Base-by-base conservation (phyloP, 345 rosid genomes). In the Sisymbrium altissimum region DNA sequence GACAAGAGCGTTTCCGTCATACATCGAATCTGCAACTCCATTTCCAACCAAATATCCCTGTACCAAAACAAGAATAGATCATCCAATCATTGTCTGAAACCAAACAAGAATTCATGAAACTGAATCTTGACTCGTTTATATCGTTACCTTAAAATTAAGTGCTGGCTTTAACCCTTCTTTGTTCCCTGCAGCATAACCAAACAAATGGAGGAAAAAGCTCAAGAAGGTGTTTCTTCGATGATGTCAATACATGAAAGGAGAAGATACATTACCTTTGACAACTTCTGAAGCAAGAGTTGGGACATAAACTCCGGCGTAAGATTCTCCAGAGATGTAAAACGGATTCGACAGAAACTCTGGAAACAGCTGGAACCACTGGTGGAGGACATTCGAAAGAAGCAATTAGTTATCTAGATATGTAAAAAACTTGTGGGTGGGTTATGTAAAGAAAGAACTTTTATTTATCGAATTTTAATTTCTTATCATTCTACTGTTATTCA, bases 41-140 rank as follows among this genome's bases (percentile, higher is more conserved):
- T 94, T 94, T 12, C 98, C 98, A 27, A 94, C 88, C 85, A 94
- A 13, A 78, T 94, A 94, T 17, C 97, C 99, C 97, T 94, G 82
- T 56, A 49, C 57, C 52, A 15, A 15, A 21, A 53, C 7, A 11
- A 67, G 45, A 57, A n/a, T 21, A 49, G 54, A 21, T 14, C 18
- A n/a, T 54, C 10, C 60, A 30, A 30, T 14, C 9, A 46, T 19
- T 48, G 14, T 49, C 52, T 33, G 40, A 40, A 41, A 62, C 35
- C 13, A 35, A 62, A 62, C 12, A 46, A 49, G 6, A 50, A 21
- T 50, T 50, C 57, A 50, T 6, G 18, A 63, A 69, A 45, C 49
- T 17, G 14, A 3, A 39, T 4, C 23, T 25, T n/a, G 7, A 70
- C 17, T 35, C 3, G 21, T 68, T 21, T 59, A 15, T 59, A 27